A percentile compares a stretch with the other conserved stretches of the same genome.
phyloP scores from a whole-genome alignment of 371 early-diverging fungal genomes.

The Actinomortierella ambigua region DNA sequence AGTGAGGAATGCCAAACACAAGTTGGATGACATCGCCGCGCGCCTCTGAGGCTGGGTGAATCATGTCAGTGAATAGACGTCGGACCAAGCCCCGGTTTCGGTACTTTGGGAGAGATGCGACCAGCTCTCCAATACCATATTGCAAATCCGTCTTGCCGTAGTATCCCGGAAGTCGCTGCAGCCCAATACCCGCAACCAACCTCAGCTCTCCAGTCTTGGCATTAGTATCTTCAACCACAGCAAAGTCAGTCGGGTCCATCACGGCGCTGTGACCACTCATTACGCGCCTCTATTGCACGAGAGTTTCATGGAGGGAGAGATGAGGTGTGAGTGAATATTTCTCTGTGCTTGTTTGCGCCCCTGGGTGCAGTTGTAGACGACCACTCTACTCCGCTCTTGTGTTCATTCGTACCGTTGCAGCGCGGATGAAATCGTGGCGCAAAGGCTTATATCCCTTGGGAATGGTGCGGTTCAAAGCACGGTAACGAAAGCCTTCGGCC shows the following conservation, averaged over 20 bases:
- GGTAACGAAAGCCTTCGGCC: background rate
- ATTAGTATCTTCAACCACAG: background rate
- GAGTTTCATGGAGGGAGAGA: too few species aligned
- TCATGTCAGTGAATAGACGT: conserved; percentile 24
- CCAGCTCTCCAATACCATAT: conserved; percentile 6
- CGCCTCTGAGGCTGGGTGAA: conserved; percentile 29
- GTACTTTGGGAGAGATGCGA: conserved; percentile 10
- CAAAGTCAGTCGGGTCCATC: background rate
- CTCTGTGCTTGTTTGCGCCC: too few species aligned
- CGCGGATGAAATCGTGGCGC: too few species aligned
- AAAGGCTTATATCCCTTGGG: too few species aligned
- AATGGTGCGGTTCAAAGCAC: too few species aligned
- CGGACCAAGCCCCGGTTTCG: conserved; percentile 25
- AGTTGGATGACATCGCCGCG: conserved; percentile 25
- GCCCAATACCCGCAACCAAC: conserved; percentile 14
- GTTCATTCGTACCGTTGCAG: too few species aligned
- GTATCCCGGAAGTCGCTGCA: conserved; percentile 6
- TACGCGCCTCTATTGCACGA: background rate
- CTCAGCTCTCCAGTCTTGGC: conserved; percentile 8
- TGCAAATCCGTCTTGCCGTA: conserved; percentile 4
- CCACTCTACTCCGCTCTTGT: too few species aligned
- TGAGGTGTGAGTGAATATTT: too few species aligned
- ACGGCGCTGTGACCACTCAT: background rate
- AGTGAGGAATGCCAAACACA: conserved; percentile 30
- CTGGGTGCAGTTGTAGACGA: too few species aligned